A percentile compares a stretch with the other conserved stretches of the same genome.
These are phyloP conservation scores for Pseudogymnoascus sp. DNA, from an alignment of 2,329 filamentous ascomycete genomes.

Conservation along the genomic window DNA sequence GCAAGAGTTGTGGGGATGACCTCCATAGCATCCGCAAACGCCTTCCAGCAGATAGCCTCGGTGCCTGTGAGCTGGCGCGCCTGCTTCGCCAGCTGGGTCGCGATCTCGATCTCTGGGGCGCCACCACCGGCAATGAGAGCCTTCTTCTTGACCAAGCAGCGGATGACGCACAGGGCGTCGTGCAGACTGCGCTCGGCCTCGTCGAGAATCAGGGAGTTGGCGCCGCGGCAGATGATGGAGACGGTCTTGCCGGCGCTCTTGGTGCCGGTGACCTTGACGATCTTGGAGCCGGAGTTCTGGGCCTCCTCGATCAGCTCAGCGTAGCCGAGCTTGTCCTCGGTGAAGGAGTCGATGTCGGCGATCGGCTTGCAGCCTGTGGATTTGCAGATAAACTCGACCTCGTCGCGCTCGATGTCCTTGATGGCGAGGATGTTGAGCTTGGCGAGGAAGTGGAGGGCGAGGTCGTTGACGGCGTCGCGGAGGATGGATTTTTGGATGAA, in stretches of 20 bases:
- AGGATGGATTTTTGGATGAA: constrained; percentile 98
- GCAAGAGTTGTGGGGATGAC: constrained; percentile 93
- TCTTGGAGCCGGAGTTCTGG: constrained; percentile 75
- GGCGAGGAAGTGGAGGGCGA: constrained; percentile 93
- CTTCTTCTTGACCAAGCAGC: constrained; percentile 98
- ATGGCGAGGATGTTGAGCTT: constrained; percentile 92
- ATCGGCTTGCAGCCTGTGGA: constrained; percentile 98
- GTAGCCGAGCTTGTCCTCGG: constrained; percentile 91
- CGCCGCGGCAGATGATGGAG: constrained; percentile 87
- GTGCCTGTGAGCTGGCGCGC: constrained; percentile 79
- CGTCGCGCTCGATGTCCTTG: constrained; percentile 97
- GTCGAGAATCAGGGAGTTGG: constrained; percentile 88
- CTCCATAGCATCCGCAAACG: constrained; percentile 95
- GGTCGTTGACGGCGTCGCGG: constrained; percentile 92
- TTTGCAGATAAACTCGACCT: constrained; percentile 99
- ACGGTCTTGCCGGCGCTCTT: constrained; percentile 80
- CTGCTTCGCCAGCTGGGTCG: constrained; percentile 73
- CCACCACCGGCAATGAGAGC: constrained; percentile 96
- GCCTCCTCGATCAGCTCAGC: constrained; percentile 93
- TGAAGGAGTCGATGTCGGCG: constrained; percentile 96
- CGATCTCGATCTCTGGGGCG: constrained; percentile 93
- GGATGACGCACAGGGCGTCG: constrained; percentile 94
- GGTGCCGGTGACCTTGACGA: constrained; percentile 91
- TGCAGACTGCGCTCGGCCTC: constrained; percentile 95
- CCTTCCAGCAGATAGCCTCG: constrained; percentile 97